Conservation (phyloP, 2,329 filamentous ascomycete genomes). For the Aspergillus phoenicis region DNA sequence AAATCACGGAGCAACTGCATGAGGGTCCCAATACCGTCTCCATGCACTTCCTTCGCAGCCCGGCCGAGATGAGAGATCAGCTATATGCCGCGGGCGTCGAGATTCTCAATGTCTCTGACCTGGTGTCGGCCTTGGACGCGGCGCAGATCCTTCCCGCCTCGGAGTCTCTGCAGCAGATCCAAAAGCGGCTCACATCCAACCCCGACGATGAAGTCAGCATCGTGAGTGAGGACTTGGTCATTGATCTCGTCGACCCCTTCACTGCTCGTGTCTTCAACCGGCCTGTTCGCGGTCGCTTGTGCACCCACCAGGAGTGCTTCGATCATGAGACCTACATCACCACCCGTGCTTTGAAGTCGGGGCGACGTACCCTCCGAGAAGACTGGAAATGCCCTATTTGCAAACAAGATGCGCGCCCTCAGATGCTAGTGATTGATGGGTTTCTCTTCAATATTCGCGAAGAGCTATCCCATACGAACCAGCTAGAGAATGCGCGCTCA, state of each 20-base stretch:
- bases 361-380: conserved; percentile 46
- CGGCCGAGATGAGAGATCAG: conserved; percentile 35
- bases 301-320: conserved; percentile 83
- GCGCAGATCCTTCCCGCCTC: conserved; percentile 49
- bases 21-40: conserved; percentile 65
- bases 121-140: conserved; percentile 41
- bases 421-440: conserved; percentile 69
- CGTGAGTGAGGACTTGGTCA: conserved; percentile 58
- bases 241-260: conserved; percentile 70
- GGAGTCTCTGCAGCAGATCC: conserved; percentile 62
- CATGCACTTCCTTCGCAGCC: conserved; percentile 51
- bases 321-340: conserved; percentile 80
- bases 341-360: conserved; percentile 57
- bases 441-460: conserved; percentile 68
- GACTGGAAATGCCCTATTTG: conserved; percentile 90
- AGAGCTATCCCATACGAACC: conserved; percentile 54
- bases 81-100: conserved; percentile 72
- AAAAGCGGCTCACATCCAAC: conserved; percentile 47
- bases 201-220: conserved; percentile 64
- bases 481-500: conserved; percentile 57
- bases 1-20: conserved; percentile 65
- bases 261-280: conserved; percentile 64
- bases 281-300: conserved; percentile 71
- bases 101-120: conserved; percentile 58
- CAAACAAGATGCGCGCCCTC: conserved; percentile 72